phyloP scores from a whole-genome alignment of 768 basidiomycete species.

The Psilocybe tampanensis region DNA sequence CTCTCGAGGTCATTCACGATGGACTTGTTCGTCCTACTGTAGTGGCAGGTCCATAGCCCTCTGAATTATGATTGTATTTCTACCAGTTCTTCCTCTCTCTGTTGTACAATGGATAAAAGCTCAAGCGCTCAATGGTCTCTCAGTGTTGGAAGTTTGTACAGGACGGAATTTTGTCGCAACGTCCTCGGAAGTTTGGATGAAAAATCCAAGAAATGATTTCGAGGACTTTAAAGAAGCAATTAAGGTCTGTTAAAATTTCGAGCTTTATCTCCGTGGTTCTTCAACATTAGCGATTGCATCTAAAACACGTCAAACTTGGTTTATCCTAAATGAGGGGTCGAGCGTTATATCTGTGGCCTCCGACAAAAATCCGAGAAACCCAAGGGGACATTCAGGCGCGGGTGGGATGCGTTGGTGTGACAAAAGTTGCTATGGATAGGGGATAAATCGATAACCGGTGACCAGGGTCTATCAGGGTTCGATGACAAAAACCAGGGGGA shows the following conservation, averaged over 20 bases:
- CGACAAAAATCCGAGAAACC: conserved; percentile 30
- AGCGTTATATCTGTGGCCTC: conserved; percentile 7
- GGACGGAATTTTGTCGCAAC: conserved; percentile 2
- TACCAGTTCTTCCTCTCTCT: no score
- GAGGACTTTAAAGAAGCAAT: conserved; percentile 30
- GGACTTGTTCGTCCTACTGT: no score
- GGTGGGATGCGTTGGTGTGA: neutral
- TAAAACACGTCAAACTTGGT: neutral
- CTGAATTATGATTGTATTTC: no score
- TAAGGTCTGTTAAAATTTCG: conserved; percentile 25
- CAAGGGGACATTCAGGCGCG: neutral
- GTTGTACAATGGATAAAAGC: no score
- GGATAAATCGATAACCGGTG: neutral
- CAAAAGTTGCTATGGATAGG: neutral
- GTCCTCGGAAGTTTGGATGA: conserved; percentile 9
- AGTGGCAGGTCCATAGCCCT: no score
- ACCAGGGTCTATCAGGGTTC: neutral
- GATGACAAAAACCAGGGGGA: conserved; percentile 6
- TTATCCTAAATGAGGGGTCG: neutral
- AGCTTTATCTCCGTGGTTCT: conserved; percentile 27
- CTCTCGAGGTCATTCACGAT: no score
- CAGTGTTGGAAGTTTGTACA: neutral
- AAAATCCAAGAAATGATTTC: conserved; percentile 6
- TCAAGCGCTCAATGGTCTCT: neutral
- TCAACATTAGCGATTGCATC: conserved; percentile 12